phyloP scores from a whole-genome alignment of 2,329 filamentous ascomycete genomes.

The Dactylellina leptospora region DNA sequence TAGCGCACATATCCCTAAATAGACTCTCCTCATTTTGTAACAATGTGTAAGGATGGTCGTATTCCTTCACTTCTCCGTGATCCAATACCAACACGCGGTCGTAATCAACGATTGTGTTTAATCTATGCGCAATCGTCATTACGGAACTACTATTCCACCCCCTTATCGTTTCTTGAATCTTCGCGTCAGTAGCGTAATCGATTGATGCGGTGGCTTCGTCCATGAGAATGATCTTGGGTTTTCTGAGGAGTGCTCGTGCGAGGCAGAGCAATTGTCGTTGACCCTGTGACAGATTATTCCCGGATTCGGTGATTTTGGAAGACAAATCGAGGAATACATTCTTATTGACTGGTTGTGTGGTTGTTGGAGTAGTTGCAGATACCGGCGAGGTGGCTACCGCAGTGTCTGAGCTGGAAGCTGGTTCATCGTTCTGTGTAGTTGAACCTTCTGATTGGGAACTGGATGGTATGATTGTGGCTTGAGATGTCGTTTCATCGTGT shows the following conservation, averaged over 20 bases:
- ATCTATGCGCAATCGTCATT: slow-evolving; percentile 92
- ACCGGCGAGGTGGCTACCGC: slow-evolving; percentile 46
- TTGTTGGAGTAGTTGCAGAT: slow-evolving; percentile 55
- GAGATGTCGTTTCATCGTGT: slow-evolving; percentile 58
- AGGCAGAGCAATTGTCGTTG: slow-evolving; percentile 94
- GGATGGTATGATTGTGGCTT: slow-evolving; percentile 53
- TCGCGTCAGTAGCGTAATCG: slow-evolving; percentile 92
- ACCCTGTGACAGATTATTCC: slow-evolving; percentile 92
- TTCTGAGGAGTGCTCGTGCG: slow-evolving; percentile 88
- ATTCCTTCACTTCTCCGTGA: slow-evolving; percentile 86
- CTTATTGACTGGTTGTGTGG: slow-evolving; percentile 76
- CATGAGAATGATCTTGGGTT: slow-evolving; percentile 95
- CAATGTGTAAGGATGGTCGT: slow-evolving; percentile 85
- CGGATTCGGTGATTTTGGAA: slow-evolving; percentile 85
- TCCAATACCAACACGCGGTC: slow-evolving; percentile 96
- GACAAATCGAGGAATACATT: slow-evolving; percentile 91
- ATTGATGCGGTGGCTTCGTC: slow-evolving; percentile 98
- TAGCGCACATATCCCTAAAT: slow-evolving; percentile 61
- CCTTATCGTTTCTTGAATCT: slow-evolving; percentile 96
- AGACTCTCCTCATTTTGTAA: slow-evolving; percentile 74
- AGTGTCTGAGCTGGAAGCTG: slow-evolving; percentile 28
- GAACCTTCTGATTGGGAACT: slow-evolving; percentile 54
- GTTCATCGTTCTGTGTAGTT: slow-evolving; percentile 57
- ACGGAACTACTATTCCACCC: slow-evolving; percentile 87
- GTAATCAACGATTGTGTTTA: slow-evolving; percentile 97